Conservation (phyloP, 2,329 filamentous ascomycete species). For the Sclerotinia trifoliorum region DNA sequence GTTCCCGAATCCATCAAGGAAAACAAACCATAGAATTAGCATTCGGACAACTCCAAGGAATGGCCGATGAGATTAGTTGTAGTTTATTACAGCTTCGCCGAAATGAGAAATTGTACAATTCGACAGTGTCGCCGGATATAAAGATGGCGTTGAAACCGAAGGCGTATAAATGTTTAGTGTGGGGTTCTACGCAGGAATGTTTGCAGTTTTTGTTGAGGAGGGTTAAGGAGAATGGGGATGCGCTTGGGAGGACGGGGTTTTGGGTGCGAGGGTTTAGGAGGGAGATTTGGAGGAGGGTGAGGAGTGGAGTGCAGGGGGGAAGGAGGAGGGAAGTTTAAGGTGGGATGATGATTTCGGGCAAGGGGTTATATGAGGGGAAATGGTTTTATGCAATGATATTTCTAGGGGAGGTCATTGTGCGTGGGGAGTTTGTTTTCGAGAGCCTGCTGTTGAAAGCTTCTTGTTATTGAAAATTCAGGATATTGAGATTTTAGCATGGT, state of each 20-base stretch:
- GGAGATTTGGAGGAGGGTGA: conserved; percentile 28
- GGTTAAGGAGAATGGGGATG: conserved; percentile 49
- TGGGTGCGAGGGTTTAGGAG: conserved; percentile 27
- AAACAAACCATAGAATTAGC: conserved; percentile 45
- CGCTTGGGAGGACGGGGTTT: conserved; percentile 42
- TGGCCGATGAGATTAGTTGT: conserved; percentile 87
- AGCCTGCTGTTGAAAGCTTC: too few relatives aligned
- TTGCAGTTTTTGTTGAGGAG: conserved; percentile 72
- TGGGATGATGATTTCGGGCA: too few relatives aligned
- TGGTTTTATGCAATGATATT: too few relatives aligned
- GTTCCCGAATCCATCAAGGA: conserved; percentile 43
- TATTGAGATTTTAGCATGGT: too few relatives aligned
- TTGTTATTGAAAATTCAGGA: too few relatives aligned
- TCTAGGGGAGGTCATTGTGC: too few relatives aligned
- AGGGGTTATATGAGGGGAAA: too few relatives aligned
- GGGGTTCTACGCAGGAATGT: conserved; percentile 71
- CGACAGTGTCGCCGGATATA: rapidly evolving
- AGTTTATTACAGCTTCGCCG: conserved; percentile 44
- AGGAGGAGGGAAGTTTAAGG: too few relatives aligned
- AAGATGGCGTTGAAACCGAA: conserved; percentile 34
- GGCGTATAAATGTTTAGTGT: conserved; percentile 64
- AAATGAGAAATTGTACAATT: neutral
- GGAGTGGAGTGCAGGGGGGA: neutral
- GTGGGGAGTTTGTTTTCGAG: too few relatives aligned
- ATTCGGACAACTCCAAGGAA: conserved; percentile 83